Conservation (phyloP, 768 basidiomycete species). For the Podaxis pistillaris region DNA sequence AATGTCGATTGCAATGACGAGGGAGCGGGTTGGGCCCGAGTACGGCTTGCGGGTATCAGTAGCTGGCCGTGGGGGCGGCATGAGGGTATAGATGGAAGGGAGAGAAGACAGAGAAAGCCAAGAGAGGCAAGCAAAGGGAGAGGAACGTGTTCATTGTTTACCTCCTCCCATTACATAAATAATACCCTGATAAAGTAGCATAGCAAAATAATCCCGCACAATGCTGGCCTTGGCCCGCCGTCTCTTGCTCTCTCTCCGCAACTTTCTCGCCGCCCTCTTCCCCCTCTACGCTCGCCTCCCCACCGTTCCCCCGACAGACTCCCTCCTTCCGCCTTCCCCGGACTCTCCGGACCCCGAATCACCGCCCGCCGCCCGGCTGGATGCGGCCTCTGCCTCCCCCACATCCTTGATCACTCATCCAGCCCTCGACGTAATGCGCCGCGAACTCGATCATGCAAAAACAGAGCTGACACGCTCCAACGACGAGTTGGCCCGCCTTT, state of each 20-base stretch:
- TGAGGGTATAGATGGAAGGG: constrained; percentile 20
- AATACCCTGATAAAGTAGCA: neutral
- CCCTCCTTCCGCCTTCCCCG: neutral
- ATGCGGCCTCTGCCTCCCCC: constrained; percentile 23
- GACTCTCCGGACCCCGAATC: constrained; percentile 8
- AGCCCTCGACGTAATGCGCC: constrained; percentile 43
- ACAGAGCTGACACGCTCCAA: constrained; percentile 54
- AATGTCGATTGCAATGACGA: constrained; percentile 79
- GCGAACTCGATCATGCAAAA: constrained; percentile 57
- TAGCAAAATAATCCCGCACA: neutral
- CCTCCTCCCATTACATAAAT: neutral
- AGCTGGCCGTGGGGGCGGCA: constrained; percentile 44
- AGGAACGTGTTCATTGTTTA: constrained; percentile 13
- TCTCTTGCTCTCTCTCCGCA: constrained; percentile 45
- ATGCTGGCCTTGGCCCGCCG: constrained; percentile 6
- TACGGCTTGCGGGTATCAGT: constrained; percentile 74
- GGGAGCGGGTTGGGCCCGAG: constrained; percentile 56
- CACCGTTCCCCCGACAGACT: neutral
- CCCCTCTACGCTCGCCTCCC: constrained; percentile 6
- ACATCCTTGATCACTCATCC: constrained; percentile 42
- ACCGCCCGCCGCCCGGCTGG: constrained; percentile 28
- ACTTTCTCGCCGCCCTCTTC: constrained; percentile 42
- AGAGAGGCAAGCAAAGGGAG: neutral
- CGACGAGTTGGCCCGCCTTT: constrained; percentile 50
- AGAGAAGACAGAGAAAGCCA: neutral